Base-by-base conservation (phyloP, 2,329 filamentous ascomycete genomes). In the Pyrenophora seminiperda region DNA sequence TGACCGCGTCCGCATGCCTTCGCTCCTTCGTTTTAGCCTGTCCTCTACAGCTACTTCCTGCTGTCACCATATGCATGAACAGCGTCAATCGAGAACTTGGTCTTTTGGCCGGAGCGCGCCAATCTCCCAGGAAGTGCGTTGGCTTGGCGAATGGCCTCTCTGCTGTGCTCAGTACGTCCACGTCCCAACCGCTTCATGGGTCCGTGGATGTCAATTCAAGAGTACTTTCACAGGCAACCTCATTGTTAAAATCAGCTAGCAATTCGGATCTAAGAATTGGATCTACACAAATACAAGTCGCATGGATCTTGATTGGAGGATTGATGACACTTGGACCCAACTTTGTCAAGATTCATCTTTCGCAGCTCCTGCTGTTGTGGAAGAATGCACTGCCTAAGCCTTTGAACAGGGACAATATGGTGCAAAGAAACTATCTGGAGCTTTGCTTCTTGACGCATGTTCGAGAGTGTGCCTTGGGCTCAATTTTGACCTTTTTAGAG, bases 261-360 rank as follows among this genome's bases (percentile, higher is more conserved):
- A 90, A 91, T 67, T 94, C 91, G 1, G 93, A 99, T 69, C 79
- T 99, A 44, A 86, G 93, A 20, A 86, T 94, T 29, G 96, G 94
- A 5, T 90, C 90, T 64, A 96, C 91, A 1, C 94, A 99, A 68
- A 91, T 99, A 18, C 94, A 99, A 70, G 92, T 99, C 2, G 94
- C 94, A 4, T 99, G 94, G 93, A 95, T 96, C 39, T 78, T 99
- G 49, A 96, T 99, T 38, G 94, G 95, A 30, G 94, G 95, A 0
- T 77, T 99, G 46, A 97, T 97, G 93, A 91, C 92, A 0, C 81
- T 99, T 1, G 94, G 94, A 0, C 93, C 94, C 3, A 97, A 96
- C 72, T 99, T 99, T 72, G 93, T 97, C 73, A 99, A 99, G 75
- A 97, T 97, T 18, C 94, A 99, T 73, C 81, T 99, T 6, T 93